These are phyloP conservation scores for Endothia cerciana DNA, from an alignment of 2,329 filamentous ascomycete genomes.

Conservation along the genomic window DNA sequence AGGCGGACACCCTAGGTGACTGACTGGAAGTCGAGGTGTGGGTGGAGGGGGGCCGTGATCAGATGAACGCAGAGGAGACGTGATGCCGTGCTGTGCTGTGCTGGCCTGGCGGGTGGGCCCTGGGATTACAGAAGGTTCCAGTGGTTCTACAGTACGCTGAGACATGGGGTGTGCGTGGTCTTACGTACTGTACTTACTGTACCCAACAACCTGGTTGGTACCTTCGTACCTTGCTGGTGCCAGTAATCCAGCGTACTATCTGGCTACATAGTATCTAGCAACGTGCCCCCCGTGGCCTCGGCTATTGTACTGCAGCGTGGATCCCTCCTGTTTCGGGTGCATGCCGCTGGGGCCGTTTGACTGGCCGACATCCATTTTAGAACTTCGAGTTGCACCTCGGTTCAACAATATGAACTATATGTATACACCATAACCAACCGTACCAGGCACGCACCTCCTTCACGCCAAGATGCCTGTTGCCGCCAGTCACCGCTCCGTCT, in stretches of 20 bases:
- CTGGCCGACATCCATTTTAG: slow-evolving; percentile 3
- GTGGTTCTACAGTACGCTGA: neutral
- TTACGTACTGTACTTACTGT: no score
- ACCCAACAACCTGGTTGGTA: no score
- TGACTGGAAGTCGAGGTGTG: neutral
- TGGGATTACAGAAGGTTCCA: neutral
- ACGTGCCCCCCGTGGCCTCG: no score
- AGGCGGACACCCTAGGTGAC: neutral
- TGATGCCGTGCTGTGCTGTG: slow-evolving; percentile 11
- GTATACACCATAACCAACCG: no score
- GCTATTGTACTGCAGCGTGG: neutral
- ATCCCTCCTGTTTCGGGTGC: neutral
- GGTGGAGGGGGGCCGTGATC: neutral
- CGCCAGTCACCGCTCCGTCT: neutral
- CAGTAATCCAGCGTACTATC: no score
- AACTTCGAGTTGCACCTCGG: neutral
- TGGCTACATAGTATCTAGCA: no score
- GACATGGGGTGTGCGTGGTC: no score
- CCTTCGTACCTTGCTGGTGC: no score
- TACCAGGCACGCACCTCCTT: no score
- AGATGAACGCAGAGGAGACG: neutral
- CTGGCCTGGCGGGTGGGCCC: slow-evolving; percentile 9
- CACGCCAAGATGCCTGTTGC: neutral
- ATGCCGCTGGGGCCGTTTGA: neutral
- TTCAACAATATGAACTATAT: slow-evolving; percentile 1